Conservation (phyloP, 139 green algal species). For the Chlamydomonas sphaeroides region DNA sequence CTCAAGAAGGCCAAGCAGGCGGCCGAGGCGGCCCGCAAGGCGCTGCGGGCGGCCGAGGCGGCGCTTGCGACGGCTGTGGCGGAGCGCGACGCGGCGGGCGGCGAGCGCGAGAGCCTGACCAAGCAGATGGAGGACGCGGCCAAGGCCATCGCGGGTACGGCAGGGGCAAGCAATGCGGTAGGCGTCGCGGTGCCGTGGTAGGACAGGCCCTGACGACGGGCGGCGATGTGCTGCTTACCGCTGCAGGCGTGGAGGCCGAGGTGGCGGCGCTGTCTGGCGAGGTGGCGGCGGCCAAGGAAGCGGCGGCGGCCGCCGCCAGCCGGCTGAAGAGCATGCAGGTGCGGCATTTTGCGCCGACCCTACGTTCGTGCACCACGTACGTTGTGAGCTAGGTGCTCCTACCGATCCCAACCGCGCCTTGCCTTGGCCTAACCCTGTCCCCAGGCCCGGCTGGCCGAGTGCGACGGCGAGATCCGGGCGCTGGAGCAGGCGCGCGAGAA, state of each 20-base stretch:
- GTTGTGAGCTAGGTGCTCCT: too few species aligned
- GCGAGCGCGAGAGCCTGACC: slow-evolving; percentile 65
- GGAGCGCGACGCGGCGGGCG: slow-evolving; percentile 70
- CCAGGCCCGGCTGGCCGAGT: slow-evolving; percentile 71
- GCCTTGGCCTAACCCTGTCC: background rate
- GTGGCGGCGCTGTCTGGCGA: slow-evolving; percentile 13
- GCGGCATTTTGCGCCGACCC: background rate
- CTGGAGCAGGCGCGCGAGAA: slow-evolving; percentile 49
- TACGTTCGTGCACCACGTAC: too few species aligned
- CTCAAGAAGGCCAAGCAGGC: slow-evolving; percentile 78
- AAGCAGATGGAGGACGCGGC: slow-evolving; percentile 67
- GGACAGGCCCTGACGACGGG: too few species aligned
- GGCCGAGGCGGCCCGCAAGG: slow-evolving; percentile 66
- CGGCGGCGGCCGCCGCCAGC: background rate
- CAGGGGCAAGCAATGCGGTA: too few species aligned
- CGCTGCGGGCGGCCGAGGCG: slow-evolving; percentile 49
- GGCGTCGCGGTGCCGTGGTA: too few species aligned
- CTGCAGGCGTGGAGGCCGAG: slow-evolving; percentile 31
- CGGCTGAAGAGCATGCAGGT: slow-evolving; percentile 25
- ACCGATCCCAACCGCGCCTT: too few species aligned
- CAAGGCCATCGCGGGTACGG: slow-evolving; percentile 52
- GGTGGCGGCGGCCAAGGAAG: slow-evolving; percentile 15
- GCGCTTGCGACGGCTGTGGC: slow-evolving; percentile 51
- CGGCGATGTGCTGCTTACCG: too few species aligned
- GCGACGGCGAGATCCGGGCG: slow-evolving; percentile 80